Evolutionary conservation across 176 grass and related monocot species (phyloP).

Genomic region (Avena sativa): DNA sequence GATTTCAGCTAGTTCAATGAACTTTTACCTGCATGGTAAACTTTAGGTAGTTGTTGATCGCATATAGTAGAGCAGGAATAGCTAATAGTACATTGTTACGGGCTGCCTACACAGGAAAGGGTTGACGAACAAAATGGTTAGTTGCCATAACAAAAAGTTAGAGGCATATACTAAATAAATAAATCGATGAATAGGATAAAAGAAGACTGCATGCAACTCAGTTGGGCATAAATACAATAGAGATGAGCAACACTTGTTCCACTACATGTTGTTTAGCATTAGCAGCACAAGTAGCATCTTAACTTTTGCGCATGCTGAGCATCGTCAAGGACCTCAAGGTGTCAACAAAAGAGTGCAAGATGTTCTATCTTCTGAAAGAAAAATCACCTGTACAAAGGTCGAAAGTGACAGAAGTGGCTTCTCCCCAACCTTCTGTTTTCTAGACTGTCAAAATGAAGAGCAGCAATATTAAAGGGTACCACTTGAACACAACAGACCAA

Average conservation of each 20-base stretch:
- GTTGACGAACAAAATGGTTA: constrained; percentile 27
- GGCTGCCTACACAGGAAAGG: constrained; percentile 78
- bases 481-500: background rate
- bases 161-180: constrained; percentile 23
- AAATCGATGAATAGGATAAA: background rate
- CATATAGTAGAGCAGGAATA: constrained; percentile 94
- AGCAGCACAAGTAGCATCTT: constrained; percentile 14
- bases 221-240: constrained; percentile 20
- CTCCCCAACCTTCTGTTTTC: constrained; percentile 95
- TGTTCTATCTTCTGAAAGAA: constrained; percentile 22
- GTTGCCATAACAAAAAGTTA: background rate
- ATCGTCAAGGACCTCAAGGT: background rate
- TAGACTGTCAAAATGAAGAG: constrained; percentile 67
- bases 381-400: constrained; percentile 90
- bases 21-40: constrained; percentile 97
- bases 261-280: background rate
- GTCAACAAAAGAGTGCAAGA: background rate
- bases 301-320: constrained; percentile 15
- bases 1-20: constrained; percentile 36
- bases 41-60: constrained; percentile 99
- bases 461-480: constrained; percentile 24
- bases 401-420: constrained; percentile 95
- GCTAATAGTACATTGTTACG: constrained; percentile 93
- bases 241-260: background rate
- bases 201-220: constrained; percentile 11